A percentile compares a stretch with the other conserved stretches of the same genome.
Conservation (phyloP, 2,329 filamentous ascomycete species). For the Penicillium sp. region DNA sequence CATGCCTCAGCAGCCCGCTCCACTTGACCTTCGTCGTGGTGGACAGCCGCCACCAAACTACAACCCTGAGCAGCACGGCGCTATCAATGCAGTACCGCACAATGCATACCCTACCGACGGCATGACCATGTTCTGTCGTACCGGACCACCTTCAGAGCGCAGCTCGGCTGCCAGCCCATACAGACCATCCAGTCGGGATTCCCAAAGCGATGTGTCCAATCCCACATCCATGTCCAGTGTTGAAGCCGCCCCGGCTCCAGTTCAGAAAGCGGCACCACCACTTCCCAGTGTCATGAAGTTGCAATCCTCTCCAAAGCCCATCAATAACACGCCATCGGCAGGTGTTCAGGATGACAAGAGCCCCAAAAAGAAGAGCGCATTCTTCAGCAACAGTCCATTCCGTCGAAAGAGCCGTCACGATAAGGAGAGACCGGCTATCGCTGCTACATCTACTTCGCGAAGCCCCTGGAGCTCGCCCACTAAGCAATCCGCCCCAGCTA, state of each 20-base stretch:
- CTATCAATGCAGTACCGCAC: conserved; percentile 73
- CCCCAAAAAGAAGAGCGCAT: conserved; percentile 70
- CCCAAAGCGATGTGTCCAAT: conserved; percentile 86
- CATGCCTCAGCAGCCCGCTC: conserved; percentile 34
- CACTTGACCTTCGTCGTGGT: conserved; percentile 41
- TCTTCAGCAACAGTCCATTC: conserved; percentile 94
- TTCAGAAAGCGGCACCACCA: background rate
- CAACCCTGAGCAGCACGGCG: conserved; percentile 61
- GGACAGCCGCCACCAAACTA: conserved; percentile 47
- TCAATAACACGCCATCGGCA: conserved; percentile 41
- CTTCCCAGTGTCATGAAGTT: conserved; percentile 1
- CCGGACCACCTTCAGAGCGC: conserved; percentile 68
- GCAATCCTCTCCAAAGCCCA: conserved; percentile 68
- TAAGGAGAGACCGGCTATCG: conserved; percentile 54
- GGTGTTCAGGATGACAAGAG: conserved; percentile 62
- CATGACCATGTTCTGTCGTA: conserved; percentile 95
- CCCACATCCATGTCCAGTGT: conserved; percentile 86
- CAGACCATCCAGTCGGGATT: conserved; percentile 80
- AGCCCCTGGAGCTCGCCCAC: conserved; percentile 55
- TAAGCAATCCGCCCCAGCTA: conserved; percentile 45
- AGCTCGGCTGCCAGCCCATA: conserved; percentile 68
- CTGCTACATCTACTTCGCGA: conserved; percentile 34
- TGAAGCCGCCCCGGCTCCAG: conserved; percentile 61
- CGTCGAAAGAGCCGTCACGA: conserved; percentile 82
- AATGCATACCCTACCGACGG: conserved; percentile 93